phyloP scores from a whole-genome alignment of 2,329 filamentous ascomycete genomes.

The Metarhizium sp. region DNA sequence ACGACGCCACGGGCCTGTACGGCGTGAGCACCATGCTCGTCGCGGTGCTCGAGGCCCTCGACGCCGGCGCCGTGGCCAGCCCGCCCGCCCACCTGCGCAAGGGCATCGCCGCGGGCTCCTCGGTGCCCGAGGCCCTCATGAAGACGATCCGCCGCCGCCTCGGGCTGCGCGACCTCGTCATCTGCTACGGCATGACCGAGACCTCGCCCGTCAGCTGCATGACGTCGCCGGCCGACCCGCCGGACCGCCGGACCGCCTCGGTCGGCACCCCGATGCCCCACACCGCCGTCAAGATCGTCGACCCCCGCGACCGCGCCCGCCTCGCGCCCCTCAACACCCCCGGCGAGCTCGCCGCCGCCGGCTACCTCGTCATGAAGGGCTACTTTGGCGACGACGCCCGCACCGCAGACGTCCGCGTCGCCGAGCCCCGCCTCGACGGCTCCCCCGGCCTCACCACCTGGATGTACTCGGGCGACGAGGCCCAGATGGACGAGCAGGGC shows the following conservation, averaged over 20 bases:
- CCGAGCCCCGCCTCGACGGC: slow-evolving; percentile 29
- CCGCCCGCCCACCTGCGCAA: slow-evolving; percentile 49
- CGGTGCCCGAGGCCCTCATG: slow-evolving; percentile 79
- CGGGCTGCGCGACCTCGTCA: slow-evolving; percentile 74
- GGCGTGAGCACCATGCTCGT: slow-evolving; percentile 92
- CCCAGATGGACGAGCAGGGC: slow-evolving; percentile 70
- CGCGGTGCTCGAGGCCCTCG: slow-evolving; percentile 73
- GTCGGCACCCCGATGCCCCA: slow-evolving; percentile 82
- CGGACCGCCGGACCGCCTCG: slow-evolving; percentile 61
- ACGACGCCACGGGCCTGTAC: slow-evolving; percentile 59
- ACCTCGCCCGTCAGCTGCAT: slow-evolving; percentile 71
- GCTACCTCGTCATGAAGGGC: slow-evolving; percentile 84
- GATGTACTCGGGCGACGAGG: slow-evolving; percentile 94
- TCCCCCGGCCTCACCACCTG: slow-evolving; percentile 44
- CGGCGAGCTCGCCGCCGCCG: slow-evolving; percentile 75
- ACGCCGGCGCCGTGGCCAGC: slow-evolving; percentile 22
- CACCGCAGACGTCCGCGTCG: slow-evolving; percentile 56
- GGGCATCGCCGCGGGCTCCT: slow-evolving; percentile 84
- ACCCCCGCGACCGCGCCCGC: slow-evolving; percentile 47
- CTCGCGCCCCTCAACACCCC: slow-evolving; percentile 55
- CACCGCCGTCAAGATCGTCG: slow-evolving; percentile 67
- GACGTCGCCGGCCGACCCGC: slow-evolving; percentile 69
- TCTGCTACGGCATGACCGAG: slow-evolving; percentile 96
- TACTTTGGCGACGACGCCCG: slow-evolving; percentile 70
- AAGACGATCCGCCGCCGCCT: slow-evolving; percentile 60